These are phyloP conservation scores for Debaryomyces nepalensis DNA, from an alignment of 1,139 yeast species.

Conservation along the genomic window DNA sequence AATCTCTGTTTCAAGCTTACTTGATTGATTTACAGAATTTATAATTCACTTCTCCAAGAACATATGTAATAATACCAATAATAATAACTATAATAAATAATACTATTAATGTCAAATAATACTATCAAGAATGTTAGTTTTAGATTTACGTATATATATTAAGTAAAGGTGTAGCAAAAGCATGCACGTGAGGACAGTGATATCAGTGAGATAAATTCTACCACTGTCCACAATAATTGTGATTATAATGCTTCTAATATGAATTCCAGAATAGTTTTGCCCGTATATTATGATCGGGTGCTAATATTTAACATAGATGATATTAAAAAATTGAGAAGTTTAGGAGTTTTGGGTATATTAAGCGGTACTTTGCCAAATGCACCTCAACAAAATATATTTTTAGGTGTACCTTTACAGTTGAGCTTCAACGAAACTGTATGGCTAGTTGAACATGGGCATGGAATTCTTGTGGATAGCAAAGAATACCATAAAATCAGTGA, in stretches of 20 bases:
- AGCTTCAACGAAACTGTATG: slow-evolving; percentile 75
- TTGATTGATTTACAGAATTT: slow-evolving; percentile 23
- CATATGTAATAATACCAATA: not conserved
- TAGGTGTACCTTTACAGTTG: slow-evolving; percentile 80
- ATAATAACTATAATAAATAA: not conserved
- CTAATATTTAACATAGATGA: slow-evolving; percentile 55
- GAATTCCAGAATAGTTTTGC: slow-evolving; percentile 21
- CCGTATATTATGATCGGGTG: slow-evolving; percentile 50
- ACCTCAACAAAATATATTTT: slow-evolving; percentile 87
- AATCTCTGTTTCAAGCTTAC: slow-evolving; percentile 30
- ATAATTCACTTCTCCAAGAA: slow-evolving; percentile 8
- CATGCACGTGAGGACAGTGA: not conserved
- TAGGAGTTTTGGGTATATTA: slow-evolving; percentile 71
- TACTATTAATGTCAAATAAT: not conserved
- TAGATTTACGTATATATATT: too few species aligned
- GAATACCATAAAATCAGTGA: slow-evolving; percentile 20
- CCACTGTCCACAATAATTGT: too few species aligned
- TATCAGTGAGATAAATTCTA: too few species aligned
- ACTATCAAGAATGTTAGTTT: slow-evolving; percentile 10
- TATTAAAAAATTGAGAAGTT: slow-evolving; percentile 55
- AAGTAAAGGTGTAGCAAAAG: too few species aligned
- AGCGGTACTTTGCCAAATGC: slow-evolving; percentile 83
- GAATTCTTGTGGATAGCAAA: slow-evolving; percentile 37
- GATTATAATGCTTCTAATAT: not conserved
- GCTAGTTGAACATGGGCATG: slow-evolving; percentile 54